Evolutionary conservation across 2,329 filamentous ascomycete genomes (phyloP).

Genomic region (Verticillium dahliae): DNA sequence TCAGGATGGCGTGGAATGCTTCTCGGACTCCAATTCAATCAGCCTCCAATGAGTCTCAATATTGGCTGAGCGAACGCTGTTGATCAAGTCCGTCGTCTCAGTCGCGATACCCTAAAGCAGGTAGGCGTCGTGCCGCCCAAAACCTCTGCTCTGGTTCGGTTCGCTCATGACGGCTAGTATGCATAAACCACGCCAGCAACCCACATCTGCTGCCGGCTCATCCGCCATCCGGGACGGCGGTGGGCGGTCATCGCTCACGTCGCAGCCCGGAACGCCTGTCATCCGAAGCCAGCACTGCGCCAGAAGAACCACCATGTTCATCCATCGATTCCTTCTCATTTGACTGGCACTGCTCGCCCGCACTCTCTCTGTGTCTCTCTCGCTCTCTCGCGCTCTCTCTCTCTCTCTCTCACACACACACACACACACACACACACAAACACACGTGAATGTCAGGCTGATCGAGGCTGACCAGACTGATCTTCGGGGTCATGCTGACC

Average conservation of each 20-base stretch:
- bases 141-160: background rate
- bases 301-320: background rate
- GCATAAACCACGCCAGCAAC: background rate
- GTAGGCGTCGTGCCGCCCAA: background rate
- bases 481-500: background rate
- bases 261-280: slow-evolving; percentile 1
- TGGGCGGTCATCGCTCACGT: background rate
- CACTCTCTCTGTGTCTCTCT: too few species aligned
- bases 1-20: background rate
- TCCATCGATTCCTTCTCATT: background rate
- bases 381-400: too few species aligned
- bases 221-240: background rate
- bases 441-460: too few species aligned
- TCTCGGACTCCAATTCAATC: background rate
- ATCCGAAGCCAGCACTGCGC: slow-evolving; percentile 1
- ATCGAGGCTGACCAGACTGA: background rate
- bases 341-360: background rate
- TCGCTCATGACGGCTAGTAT: background rate
- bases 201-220: background rate
- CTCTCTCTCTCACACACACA: too few species aligned
- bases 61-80: too few species aligned
- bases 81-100: too few species aligned
- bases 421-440: too few species aligned
- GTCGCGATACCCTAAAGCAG: too few species aligned
- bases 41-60: background rate